Conservation (phyloP, 2,329 filamentous ascomycete species). For the Thelonectria discophora region DNA sequence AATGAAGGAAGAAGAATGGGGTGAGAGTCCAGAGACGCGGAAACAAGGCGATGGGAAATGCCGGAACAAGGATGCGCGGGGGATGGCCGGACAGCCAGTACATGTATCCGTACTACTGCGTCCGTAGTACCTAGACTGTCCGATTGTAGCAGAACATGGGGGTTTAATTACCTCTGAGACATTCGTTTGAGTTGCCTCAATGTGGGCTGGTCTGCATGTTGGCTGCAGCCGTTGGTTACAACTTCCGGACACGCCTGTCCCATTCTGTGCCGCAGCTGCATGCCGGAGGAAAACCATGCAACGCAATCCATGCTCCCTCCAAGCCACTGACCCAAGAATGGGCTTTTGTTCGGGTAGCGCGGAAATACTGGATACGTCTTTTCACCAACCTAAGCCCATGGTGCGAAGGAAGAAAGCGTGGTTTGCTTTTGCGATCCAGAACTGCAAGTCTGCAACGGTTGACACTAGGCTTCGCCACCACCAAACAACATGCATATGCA, state of each 20-base stretch:
- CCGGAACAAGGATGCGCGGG: slow-evolving; percentile 17
- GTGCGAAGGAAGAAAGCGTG: not conserved
- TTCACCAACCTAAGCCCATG: not conserved
- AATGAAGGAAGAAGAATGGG: not conserved
- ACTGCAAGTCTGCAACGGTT: not conserved
- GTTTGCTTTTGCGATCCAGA: not conserved
- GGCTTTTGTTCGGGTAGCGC: not conserved
- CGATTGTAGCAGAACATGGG: slow-evolving; percentile 1
- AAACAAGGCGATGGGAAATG: slow-evolving; percentile 23
- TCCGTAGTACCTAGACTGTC: no score
- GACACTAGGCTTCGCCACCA: not conserved
- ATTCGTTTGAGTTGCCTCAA: not conserved
- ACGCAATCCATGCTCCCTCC: not conserved
- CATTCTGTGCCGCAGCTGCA: slow-evolving; percentile 8
- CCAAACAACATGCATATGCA: not conserved
- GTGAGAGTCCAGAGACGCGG: not conserved
- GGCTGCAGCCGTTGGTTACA: not conserved
- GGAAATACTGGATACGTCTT: not conserved
- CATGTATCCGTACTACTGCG: no score
- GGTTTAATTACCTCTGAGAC: not conserved
- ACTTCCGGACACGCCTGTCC: not conserved
- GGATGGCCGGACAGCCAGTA: no score
- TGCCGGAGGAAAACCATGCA: not conserved
- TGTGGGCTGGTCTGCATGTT: slow-evolving; percentile 15
- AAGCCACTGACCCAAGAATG: not conserved